phyloP scores from a whole-genome alignment of 2,329 filamentous ascomycete species.

The Ascocoryne sarcoides region DNA sequence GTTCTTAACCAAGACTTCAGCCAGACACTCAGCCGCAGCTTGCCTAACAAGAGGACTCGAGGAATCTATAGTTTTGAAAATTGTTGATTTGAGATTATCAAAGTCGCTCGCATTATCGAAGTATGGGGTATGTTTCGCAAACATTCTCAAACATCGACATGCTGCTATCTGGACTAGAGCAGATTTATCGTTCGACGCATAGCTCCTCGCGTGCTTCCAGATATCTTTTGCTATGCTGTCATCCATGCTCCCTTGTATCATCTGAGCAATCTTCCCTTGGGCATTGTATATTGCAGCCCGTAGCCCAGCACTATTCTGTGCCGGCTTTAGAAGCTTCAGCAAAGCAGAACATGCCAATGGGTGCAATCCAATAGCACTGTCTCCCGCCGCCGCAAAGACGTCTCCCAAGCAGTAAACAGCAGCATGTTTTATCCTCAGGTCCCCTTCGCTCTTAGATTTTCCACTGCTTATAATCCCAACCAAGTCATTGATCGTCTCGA shows the following conservation, averaged over 20 bases:
- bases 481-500: constrained; percentile 89
- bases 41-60: constrained; percentile 66
- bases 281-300: constrained; percentile 70
- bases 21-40: constrained; percentile 77
- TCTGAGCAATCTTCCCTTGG: constrained; percentile 65
- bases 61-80: constrained; percentile 84
- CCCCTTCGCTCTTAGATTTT: constrained; percentile 67
- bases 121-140: constrained; percentile 65
- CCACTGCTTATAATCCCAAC: constrained; percentile 61
- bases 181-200: constrained; percentile 73
- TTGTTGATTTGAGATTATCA: constrained; percentile 71
- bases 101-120: constrained; percentile 88
- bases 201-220: constrained; percentile 82
- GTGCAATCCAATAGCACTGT: constrained; percentile 81
- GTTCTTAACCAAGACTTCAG: constrained; percentile 72
- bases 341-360: constrained; percentile 63
- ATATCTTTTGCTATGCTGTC: constrained; percentile 79
- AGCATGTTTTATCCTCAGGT: constrained; percentile 74
- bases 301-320: constrained; percentile 72
- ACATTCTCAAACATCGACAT: constrained; percentile 67
- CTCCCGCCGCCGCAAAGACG: constrained; percentile 84
- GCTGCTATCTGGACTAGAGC: constrained; percentile 69
- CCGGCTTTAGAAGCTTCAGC: constrained; percentile 70
- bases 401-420: constrained; percentile 81
- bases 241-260: constrained; percentile 70